phyloP scores from a whole-genome alignment of 768 basidiomycete species.

The Thelephora aurantiotincta region DNA sequence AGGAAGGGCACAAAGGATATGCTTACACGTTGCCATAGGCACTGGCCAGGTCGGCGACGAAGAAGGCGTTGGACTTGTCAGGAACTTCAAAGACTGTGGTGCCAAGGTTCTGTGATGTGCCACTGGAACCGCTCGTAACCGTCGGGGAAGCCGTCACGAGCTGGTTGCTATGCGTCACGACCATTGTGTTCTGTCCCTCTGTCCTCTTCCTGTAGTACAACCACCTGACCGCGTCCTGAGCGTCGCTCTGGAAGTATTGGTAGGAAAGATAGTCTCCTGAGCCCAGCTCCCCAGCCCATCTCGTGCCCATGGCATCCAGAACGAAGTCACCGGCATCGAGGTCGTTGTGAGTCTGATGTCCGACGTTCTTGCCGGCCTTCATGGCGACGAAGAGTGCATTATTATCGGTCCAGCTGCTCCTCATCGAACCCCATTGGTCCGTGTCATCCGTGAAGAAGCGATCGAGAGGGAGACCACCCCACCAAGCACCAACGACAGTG shows the following conservation, averaged over 20 bases:
- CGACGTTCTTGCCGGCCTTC: conserved; percentile 70
- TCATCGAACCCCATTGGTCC: conserved; percentile 85
- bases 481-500: conserved; percentile 73
- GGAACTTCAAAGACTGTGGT: conserved; percentile 50
- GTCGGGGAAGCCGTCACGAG: conserved; percentile 54
- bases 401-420: conserved; percentile 84
- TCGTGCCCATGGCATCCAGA: conserved; percentile 80
- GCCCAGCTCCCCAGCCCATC: conserved; percentile 93
- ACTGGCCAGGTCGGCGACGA: conserved; percentile 59
- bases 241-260: conserved; percentile 67
- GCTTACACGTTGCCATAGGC: conserved; percentile 68
- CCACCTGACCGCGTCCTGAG: conserved; percentile 66
- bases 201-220: conserved; percentile 92
- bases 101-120: conserved; percentile 63
- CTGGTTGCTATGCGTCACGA: conserved; percentile 70
- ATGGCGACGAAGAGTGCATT: conserved; percentile 76
- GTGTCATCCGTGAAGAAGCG: conserved; percentile 56
- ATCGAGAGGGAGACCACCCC: conserved; percentile 78
- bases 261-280: conserved; percentile 69
- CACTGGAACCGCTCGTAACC: conserved; percentile 36
- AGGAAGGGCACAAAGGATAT: background rate
- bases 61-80: conserved; percentile 64
- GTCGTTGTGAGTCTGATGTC: conserved; percentile 91
- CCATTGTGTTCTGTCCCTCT: conserved; percentile 91
- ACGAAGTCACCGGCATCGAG: conserved; percentile 94